phyloP scores from a whole-genome alignment of 176 grass and related monocot genomes.

The Avena atlantica region DNA sequence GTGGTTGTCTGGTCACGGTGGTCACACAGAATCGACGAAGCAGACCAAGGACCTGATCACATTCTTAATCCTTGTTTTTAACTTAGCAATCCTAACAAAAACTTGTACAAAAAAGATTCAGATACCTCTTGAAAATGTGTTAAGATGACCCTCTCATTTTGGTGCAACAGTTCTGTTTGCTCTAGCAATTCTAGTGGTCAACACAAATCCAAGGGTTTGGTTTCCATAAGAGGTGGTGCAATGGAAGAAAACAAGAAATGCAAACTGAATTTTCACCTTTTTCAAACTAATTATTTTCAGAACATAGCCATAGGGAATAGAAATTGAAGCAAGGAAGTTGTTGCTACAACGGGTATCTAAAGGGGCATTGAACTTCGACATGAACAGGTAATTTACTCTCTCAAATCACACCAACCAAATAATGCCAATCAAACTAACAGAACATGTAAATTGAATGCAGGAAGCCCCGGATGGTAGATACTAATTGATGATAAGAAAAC shows the following conservation, averaged over 20 bases:
- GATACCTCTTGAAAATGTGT: too few relatives aligned
- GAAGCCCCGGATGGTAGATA: background rate
- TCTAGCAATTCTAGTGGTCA: slow-evolving; percentile 57
- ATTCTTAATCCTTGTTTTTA: too few relatives aligned
- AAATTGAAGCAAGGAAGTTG: slow-evolving; percentile 60
- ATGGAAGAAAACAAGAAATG: background rate
- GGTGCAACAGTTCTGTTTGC: slow-evolving; percentile 20
- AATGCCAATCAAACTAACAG: too few relatives aligned
- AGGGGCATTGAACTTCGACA: slow-evolving; percentile 57
- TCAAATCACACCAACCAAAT: too few relatives aligned
- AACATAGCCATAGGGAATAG: slow-evolving; percentile 57
- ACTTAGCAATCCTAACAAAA: too few relatives aligned
- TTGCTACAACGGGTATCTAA: slow-evolving; percentile 47
- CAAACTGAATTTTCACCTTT: background rate
- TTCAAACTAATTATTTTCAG: slow-evolving; percentile 24
- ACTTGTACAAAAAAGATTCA: too few relatives aligned
- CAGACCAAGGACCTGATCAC: too few relatives aligned
- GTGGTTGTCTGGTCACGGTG: too few relatives aligned
- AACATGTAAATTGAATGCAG: background rate
- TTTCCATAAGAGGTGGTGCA: slow-evolving; percentile 71
- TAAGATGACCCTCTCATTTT: too few relatives aligned
- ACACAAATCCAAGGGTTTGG: slow-evolving; percentile 63
- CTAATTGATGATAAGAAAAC: background rate
- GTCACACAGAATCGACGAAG: too few relatives aligned
- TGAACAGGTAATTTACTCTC: slow-evolving; percentile 49